A percentile compares a stretch with the other conserved stretches of the same genome.
phyloP scores from a whole-genome alignment of 495 filamentous ascomycete species.

The Penicillium robsamsonii region DNA sequence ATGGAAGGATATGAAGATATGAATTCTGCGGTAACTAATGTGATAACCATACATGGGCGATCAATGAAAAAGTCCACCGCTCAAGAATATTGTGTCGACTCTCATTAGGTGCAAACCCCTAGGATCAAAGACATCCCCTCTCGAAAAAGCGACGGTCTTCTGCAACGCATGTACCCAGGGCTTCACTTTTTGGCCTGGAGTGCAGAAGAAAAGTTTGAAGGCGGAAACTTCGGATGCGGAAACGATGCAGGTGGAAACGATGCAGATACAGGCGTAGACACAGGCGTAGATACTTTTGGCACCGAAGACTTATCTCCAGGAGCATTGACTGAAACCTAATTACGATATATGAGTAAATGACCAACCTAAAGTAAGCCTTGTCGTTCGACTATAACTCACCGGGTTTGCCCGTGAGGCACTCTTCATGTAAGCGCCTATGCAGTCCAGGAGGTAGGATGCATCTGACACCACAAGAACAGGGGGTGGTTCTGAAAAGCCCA shows the following conservation, averaged over 20 bases:
- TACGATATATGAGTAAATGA: neutral
- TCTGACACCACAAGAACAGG: slow-evolving; percentile 2
- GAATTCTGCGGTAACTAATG: neutral
- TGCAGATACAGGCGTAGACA: neutral
- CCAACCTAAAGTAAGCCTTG: neutral
- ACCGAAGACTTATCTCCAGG: neutral
- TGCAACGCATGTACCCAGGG: neutral
- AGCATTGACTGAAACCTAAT: neutral
- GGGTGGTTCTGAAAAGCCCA: neutral
- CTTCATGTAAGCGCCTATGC: slow-evolving; percentile 3
- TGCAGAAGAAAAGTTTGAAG: neutral
- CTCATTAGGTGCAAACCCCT: neutral
- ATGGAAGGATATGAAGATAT: neutral
- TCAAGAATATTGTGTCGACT: neutral
- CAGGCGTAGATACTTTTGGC: neutral
- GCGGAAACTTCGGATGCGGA: neutral
- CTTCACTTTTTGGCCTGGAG: neutral
- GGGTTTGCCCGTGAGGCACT: neutral
- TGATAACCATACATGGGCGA: neutral
- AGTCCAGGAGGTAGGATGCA: slow-evolving; percentile 1
- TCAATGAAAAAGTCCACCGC: neutral
- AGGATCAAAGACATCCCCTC: neutral
- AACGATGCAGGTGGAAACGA: neutral
- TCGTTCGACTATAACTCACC: neutral
- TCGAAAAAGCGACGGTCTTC: neutral